phyloP scores from a whole-genome alignment of 129 eudicot genomes.

The Arctium lappa region DNA sequence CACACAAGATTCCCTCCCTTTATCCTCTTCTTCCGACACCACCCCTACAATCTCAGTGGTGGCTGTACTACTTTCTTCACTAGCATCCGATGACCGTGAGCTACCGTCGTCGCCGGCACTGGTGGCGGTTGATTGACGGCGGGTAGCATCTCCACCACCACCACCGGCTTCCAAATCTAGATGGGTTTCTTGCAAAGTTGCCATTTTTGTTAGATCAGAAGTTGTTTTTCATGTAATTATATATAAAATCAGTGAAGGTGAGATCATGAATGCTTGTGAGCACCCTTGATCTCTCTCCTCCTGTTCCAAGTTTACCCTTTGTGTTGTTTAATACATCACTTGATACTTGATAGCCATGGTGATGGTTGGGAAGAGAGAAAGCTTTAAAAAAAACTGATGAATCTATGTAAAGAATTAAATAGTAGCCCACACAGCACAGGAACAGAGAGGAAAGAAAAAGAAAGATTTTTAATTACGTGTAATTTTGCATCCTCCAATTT shows the following conservation, averaged over 20 bases:
- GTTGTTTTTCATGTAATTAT: slow-evolving; percentile 32
- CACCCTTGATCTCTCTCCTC: slow-evolving; percentile 21
- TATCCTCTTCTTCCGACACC: slow-evolving; percentile 34
- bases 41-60: slow-evolving; percentile 49
- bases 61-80: slow-evolving; percentile 20
- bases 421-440: slow-evolving; percentile 33
- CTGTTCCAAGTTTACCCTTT: not conserved
- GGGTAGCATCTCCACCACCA: slow-evolving; percentile 17
- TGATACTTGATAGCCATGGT: slow-evolving; percentile 27
- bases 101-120: slow-evolving; percentile 13
- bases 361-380: slow-evolving; percentile 25
- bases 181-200: slow-evolving; percentile 41
- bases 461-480: slow-evolving; percentile 7
- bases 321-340: not conserved
- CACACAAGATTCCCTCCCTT: slow-evolving; percentile 49
- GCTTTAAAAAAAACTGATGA: slow-evolving; percentile 16
- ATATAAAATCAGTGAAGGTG: slow-evolving; percentile 6
- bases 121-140: slow-evolving; percentile 10
- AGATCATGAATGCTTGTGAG: slow-evolving; percentile 42
- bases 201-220: slow-evolving; percentile 34
- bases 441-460: slow-evolving; percentile 17
- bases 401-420: slow-evolving; percentile 22
- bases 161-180: slow-evolving; percentile 42
- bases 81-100: slow-evolving; percentile 29
- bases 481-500: not conserved